These are phyloP conservation scores for Phaseolus coccineus DNA, from an alignment of 331 rosid genomes.

Conservation along the genomic window DNA sequence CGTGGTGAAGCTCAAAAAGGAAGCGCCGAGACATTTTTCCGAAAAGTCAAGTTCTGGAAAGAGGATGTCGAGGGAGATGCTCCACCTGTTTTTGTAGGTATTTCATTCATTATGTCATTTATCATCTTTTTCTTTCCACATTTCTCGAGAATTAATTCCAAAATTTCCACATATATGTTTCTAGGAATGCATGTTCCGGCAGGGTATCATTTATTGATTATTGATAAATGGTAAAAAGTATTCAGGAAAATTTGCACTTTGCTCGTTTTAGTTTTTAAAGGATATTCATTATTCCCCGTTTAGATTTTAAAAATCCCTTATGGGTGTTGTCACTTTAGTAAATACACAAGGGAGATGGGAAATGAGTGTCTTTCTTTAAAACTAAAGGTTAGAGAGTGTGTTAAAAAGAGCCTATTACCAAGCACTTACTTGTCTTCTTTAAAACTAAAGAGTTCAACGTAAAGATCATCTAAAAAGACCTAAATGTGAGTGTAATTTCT, in stretches of 20 bases:
- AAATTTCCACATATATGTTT: not conserved
- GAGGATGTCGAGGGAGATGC: slow-evolving; percentile 91
- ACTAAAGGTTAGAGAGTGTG: not conserved
- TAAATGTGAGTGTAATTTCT: not conserved
- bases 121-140: slow-evolving; percentile 10
- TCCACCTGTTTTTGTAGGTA: slow-evolving; percentile 95
- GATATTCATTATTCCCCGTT: too few relatives aligned
- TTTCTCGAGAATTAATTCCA: not conserved
- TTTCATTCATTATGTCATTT: slow-evolving; percentile 43
- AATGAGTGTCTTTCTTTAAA: not conserved
- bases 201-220: not conserved
- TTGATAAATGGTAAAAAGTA: not conserved
- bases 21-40: slow-evolving; percentile 82
- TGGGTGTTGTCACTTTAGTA: not conserved
- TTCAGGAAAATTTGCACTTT: not conserved
- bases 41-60: slow-evolving; percentile 91
- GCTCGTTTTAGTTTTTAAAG: too few relatives aligned
- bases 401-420: too few relatives aligned
- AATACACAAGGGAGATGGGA: not conserved
- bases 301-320: too few relatives aligned
- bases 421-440: too few relatives aligned
- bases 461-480: not conserved
- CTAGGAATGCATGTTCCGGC: not conserved
- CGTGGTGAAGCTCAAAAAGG: slow-evolving; percentile 83
- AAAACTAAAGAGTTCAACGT: not conserved